Percentiles rank a stretch among this genome's conserved stretches.
Conservation (phyloP, 108 stramenopile genomes). For the Chaetoceros tenuissimus region DNA sequence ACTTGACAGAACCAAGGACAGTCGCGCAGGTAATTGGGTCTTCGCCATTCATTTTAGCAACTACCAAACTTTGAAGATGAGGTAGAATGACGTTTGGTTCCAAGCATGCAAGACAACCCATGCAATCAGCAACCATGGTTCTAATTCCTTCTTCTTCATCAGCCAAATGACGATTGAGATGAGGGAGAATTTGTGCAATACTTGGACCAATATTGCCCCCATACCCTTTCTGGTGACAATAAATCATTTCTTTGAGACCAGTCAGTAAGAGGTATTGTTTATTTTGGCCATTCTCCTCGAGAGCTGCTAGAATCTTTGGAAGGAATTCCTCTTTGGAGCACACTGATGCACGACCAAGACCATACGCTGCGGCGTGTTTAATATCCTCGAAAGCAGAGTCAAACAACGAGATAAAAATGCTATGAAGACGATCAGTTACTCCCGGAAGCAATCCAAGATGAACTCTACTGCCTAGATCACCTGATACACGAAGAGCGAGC, state of each 20-base stretch:
- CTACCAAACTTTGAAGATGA: conserved; percentile 36
- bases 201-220: conserved; percentile 42
- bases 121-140: conserved; percentile 95
- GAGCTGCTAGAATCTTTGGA: conserved; percentile 71
- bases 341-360: conserved; percentile 84
- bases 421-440: conserved; percentile 39
- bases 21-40: conserved; percentile 72
- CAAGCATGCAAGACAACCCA: conserved; percentile 82
- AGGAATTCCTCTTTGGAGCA: conserved; percentile 74
- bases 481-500: conserved; percentile 79
- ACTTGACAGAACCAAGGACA: conserved; percentile 77
- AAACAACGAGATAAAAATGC: conserved; percentile 64
- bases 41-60: conserved; percentile 22
- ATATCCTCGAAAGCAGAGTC: conserved; percentile 80
- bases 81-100: conserved; percentile 61
- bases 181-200: conserved; percentile 67
- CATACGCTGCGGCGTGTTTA: conserved; percentile 91
- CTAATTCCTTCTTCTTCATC: conserved; percentile 89
- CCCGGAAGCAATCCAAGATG: conserved; percentile 51
- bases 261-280: conserved; percentile 91
- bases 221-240: conserved; percentile 54
- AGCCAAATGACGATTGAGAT: conserved; percentile 61
- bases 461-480: conserved; percentile 83
- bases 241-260: conserved; percentile 89
- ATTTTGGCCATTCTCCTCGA: conserved; percentile 63